Base-by-base conservation (phyloP, 805 yeast species). In the Ogataea henricii region DNA sequence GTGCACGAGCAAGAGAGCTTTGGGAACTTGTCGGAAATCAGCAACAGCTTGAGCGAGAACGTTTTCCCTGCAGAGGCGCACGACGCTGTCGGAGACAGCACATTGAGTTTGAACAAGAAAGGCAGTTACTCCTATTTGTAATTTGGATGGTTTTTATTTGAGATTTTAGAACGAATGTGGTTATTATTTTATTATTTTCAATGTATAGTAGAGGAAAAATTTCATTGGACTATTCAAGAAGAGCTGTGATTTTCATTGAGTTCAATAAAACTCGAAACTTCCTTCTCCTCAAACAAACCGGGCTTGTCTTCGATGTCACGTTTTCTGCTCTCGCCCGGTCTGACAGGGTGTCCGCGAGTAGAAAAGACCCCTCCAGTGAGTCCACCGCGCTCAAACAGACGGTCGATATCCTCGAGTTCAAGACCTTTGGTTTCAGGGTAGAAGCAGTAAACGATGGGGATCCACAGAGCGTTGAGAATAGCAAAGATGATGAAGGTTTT, bases 391-490 rank as follows among this genome's bases (percentile, higher is more conserved):
- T 51, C 55, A 38, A 52, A 52, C 26, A 53, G 46, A 47, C 44
- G 52, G 40, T 56, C 57, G 37, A 57, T 53, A 34, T 72, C 76
- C 55, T 73, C 79, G 62, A 74, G 68, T 16, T 71, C 64, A 43
- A 74, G 63, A 5, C 77, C 77, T 39, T 67, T 66, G 9, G 78
- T 74, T 56, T 74, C 78, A 4, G 78, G 78, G 53, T 69, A 72
- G 36, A 72, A 61, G 60, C 62, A 67, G 61, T 63, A 67, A 40
- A 66, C 65, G 29, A 68, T 58, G 3, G 75, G 70, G 21, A 67
- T 47, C 66, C 71, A 70, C 37, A 68, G 51, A 35, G 67, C 60
- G 51, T 75, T 74, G 33, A 74, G 65, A 7, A 54, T 72, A 1
- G 77, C 78, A 57, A 75, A 76, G 33, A 75, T 65, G 3, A 72